Conservation (phyloP, 129 eudicot species). For the Solidago caesia region DNA sequence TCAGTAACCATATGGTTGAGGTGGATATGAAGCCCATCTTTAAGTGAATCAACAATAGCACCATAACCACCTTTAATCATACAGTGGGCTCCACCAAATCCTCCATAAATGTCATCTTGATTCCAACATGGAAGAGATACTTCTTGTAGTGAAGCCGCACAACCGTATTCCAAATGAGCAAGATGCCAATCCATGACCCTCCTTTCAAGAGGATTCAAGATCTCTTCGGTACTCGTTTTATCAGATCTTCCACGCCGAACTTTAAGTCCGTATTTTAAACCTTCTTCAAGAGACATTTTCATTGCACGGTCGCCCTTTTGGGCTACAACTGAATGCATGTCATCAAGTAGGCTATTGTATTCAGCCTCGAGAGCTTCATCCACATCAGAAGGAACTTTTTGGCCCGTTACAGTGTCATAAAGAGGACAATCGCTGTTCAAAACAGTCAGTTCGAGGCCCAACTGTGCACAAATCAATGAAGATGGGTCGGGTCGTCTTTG, state of each 20-base stretch:
- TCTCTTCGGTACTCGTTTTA: conserved; percentile 27
- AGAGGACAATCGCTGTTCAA: conserved; percentile 96
- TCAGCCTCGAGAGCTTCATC: conserved; percentile 94
- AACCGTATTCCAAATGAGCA: conserved; percentile 97
- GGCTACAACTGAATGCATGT: conserved; percentile 72
- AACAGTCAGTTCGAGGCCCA: conserved; percentile 92
- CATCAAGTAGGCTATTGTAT: conserved; percentile 85
- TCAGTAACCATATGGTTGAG: conserved; percentile 73
- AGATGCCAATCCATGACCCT: conserved; percentile 99
- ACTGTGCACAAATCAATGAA: conserved; percentile 87
- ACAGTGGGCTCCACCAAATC: conserved; percentile 99
- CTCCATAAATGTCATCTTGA: conserved; percentile 96
- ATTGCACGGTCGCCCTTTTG: conserved; percentile 77
- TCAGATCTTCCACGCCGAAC: conserved; percentile 39
- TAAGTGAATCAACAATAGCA: conserved; percentile 79
- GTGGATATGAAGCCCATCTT: conserved; percentile 63
- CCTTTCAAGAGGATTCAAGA: conserved; percentile 87
- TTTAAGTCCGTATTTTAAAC: conserved; percentile 79
- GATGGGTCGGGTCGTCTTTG: conserved; percentile 97
- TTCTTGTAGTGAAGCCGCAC: conserved; percentile 85
- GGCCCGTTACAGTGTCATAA: conserved; percentile 80
- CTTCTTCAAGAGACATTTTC: conserved; percentile 94
- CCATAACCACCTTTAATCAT: conserved; percentile 99
- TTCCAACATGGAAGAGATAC: conserved; percentile 98
- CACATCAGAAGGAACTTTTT: conserved; percentile 86